Percentiles rank a stretch among this genome's conserved stretches.
These are phyloP conservation scores for Kodamaea laetipori DNA, from an alignment of 805 yeast species.

Conservation along the genomic window DNA sequence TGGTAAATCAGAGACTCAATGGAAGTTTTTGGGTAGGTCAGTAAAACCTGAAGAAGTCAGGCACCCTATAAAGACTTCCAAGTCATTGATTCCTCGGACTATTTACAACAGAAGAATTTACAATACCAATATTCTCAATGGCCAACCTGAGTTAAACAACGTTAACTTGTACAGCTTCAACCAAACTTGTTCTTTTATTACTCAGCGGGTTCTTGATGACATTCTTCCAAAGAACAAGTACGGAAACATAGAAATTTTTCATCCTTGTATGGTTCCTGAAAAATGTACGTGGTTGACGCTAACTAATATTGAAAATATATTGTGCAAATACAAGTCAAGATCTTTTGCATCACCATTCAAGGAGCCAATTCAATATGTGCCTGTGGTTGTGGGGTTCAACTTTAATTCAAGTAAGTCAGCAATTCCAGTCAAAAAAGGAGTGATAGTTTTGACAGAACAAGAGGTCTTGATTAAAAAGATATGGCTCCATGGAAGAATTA, in stretches of 20 bases:
- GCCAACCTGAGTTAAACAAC: conserved; percentile 22
- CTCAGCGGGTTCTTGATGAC: conserved; percentile 13
- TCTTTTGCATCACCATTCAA: conserved; percentile 8
- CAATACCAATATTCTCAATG: conserved; percentile 21
- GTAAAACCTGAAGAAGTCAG: conserved; percentile 20
- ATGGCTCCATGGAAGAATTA: conserved; percentile 28
- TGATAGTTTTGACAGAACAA: conserved; percentile 24
- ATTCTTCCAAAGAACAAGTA: conserved; percentile 30
- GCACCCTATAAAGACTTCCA: conserved; percentile 23
- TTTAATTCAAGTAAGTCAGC: conserved; percentile 27
- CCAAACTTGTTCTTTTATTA: conserved; percentile 33
- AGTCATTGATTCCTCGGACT: conserved; percentile 24
- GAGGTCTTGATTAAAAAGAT: conserved; percentile 21
- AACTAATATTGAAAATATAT: conserved; percentile 22
- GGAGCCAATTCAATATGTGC: conserved; percentile 24
- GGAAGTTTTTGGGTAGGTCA: conserved; percentile 39
- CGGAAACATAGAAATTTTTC: conserved; percentile 35
- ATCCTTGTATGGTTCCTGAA: conserved; percentile 32
- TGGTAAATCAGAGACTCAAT: conserved; percentile 36
- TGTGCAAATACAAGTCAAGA: conserved; percentile 16
- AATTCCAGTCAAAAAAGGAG: conserved; percentile 31
- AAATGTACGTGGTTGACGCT: conserved; percentile 32
- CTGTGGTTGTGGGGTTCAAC: conserved; percentile 35
- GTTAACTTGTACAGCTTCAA: conserved; percentile 27
- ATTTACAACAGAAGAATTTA: conserved; percentile 22